Percentiles rank a stretch among this genome's conserved stretches.
Evolutionary conservation across 2,329 filamentous ascomycete species (phyloP).

Genomic region (Phoma sp.): DNA sequence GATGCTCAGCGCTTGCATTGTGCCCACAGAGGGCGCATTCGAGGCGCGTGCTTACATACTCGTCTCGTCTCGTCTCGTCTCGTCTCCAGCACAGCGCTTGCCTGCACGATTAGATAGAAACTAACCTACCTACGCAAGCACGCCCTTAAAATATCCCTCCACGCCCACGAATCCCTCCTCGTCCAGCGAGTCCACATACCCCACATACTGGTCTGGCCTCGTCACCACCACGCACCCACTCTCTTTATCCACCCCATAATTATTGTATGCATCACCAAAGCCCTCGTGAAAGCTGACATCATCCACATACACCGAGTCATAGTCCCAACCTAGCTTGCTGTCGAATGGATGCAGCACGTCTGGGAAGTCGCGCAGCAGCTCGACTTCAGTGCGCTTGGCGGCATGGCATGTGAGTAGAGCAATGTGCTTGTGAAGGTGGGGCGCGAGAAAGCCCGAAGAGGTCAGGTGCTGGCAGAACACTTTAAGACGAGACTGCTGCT

Average conservation of each 20-base stretch:
- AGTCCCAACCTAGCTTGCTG: constrained; percentile 47
- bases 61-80: no score
- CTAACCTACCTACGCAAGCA: constrained; percentile 22
- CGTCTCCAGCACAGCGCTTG: not conserved
- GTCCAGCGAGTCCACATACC: constrained; percentile 49
- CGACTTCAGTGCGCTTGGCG: constrained; percentile 55
- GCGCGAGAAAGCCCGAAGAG: constrained; percentile 50
- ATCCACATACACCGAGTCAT: constrained; percentile 55
- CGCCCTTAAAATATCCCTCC: constrained; percentile 40
- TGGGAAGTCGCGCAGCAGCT: constrained; percentile 51
- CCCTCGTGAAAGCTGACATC: constrained; percentile 53
- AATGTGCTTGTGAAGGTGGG: constrained; percentile 58
- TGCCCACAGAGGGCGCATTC: not conserved
- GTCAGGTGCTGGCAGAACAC: constrained; percentile 56
- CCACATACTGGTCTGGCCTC: constrained; percentile 72
- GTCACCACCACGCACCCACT: constrained; percentile 65
- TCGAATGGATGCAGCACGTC: constrained; percentile 53
- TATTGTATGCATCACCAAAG: constrained; percentile 57
- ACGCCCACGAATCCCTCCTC: constrained; percentile 36
- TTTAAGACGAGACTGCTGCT: constrained; percentile 55
- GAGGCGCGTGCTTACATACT: no score
- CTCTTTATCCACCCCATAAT: constrained; percentile 63
- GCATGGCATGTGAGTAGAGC: constrained; percentile 68
- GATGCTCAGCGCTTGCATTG: not conserved
- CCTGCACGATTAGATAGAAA: no score